Base-by-base conservation (phyloP, 345 rosid species). In the Camelina laxa region DNA sequence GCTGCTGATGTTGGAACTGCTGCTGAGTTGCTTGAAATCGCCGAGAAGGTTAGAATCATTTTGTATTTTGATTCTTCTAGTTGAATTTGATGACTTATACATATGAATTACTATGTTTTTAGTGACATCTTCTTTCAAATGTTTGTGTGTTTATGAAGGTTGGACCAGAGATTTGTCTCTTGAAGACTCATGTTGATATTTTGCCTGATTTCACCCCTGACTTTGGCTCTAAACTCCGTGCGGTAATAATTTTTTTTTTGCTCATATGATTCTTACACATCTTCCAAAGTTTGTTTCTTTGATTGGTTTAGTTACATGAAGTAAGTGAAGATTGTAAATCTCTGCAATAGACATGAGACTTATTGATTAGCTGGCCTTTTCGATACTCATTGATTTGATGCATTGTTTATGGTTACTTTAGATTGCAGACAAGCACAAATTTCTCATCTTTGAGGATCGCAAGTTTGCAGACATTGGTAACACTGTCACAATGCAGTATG, bases 401-500 rank as follows among this genome's bases (percentile, higher is more conserved):
- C 1, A 56, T 54, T 60, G 56, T 55, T 64, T 63, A 16, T 3
- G 2, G 50, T 21, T 73, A 62, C 13, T 41, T 48, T 17, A 92
- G 99, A 95, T 95, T 12, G 99, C 99, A 67, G 96, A 95, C 20
- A 88, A 85, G 78, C 82, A 89, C 67, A 88, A 92, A 60, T 95
- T 95, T 81, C 78, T 95, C 74, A 86, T 95, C 55, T 95, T 95
- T 76, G 99, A 95, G 73, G 99, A 95, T 79, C 92, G 99, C 14
- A 95, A 95, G 84, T 95, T 92, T 84, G 99, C 98, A 4, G 99
- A 92, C 79, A 95, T 95, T 80, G 99, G 99, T 54, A 92, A 95
- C 87, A 95, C 99, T 0, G 98, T 95, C 75, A 90, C 99, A 6
- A 88, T 95, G 99, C 98, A 95, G 81, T 90, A 89, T 74, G 99